These are phyloP conservation scores for Hypoxylon sp. DNA, from an alignment of 2,329 filamentous ascomycete genomes.

Conservation along the genomic window DNA sequence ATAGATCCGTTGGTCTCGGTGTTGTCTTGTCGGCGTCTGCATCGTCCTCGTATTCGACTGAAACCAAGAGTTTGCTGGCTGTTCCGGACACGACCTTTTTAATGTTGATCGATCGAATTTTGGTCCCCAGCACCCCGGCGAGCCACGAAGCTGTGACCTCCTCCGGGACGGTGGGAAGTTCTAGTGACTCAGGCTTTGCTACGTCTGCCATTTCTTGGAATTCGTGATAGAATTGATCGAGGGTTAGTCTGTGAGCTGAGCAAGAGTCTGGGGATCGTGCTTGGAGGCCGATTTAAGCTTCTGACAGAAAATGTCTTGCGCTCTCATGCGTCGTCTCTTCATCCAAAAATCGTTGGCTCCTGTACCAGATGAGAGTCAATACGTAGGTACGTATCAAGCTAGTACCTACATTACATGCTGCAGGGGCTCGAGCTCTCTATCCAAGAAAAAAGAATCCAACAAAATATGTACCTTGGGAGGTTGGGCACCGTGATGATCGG, in stretches of 20 bases:
- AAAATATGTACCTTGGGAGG: too few species aligned
- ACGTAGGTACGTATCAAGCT: too few species aligned
- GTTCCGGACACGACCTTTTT: slow-evolving; percentile 36
- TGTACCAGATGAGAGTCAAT: too few species aligned
- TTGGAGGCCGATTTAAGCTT: slow-evolving; percentile 10
- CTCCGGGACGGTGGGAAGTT: slow-evolving; percentile 31
- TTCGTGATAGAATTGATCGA: not conserved
- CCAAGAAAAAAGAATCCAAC: too few species aligned
- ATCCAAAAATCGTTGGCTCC: too few species aligned
- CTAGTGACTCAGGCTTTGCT: not conserved
- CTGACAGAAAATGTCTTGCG: too few species aligned
- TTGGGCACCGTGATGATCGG: too few species aligned
- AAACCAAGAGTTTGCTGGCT: slow-evolving; percentile 39
- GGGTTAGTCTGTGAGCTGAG: not conserved
- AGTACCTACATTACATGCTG: too few species aligned
- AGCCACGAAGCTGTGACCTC: slow-evolving; percentile 42
- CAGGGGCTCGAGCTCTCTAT: too few species aligned
- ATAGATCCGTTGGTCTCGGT: slow-evolving; percentile 29
- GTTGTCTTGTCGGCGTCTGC: slow-evolving; percentile 8
- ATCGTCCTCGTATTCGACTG: slow-evolving; percentile 30
- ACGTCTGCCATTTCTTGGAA: slow-evolving; percentile 6
- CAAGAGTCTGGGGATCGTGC: not conserved
- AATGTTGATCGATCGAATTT: slow-evolving; percentile 33
- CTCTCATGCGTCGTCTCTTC: too few species aligned
- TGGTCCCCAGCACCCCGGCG: slow-evolving; percentile 28